Evolutionary conservation across 2,329 filamentous ascomycete species (phyloP).

Genomic region (Dactylellina leptospora): DNA sequence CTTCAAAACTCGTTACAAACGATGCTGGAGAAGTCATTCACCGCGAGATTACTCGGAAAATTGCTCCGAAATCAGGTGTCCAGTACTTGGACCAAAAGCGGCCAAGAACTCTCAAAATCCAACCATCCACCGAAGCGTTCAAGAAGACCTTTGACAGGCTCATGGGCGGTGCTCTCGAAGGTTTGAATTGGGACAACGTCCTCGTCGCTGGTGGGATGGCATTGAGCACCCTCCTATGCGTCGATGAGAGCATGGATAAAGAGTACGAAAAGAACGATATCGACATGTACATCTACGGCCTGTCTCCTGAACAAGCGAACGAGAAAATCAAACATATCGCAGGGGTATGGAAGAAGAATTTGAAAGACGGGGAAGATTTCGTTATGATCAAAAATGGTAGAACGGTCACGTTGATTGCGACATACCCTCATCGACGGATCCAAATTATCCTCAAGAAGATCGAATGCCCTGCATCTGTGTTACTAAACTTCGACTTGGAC

Average conservation of each 20-base stretch:
- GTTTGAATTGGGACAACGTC: conserved; percentile 58
- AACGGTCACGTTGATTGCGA: conserved; percentile 56
- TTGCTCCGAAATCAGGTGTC: conserved; percentile 50
- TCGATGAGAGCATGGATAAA: conserved; percentile 52
- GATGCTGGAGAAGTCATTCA: conserved; percentile 26
- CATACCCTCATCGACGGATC: conserved; percentile 57
- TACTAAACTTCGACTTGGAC: conserved; percentile 58
- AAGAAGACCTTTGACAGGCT: conserved; percentile 56
- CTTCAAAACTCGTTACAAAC: conserved; percentile 32
- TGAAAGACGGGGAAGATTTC: conserved; percentile 37
- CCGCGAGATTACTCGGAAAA: conserved; percentile 46
- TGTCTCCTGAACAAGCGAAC: conserved; percentile 56
- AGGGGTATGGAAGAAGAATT: conserved; percentile 56
- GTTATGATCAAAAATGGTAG: conserved; percentile 57
- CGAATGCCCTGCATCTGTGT: conserved; percentile 54
- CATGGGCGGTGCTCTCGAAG: conserved; percentile 55
- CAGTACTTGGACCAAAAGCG: conserved; percentile 56
- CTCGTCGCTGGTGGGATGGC: conserved; percentile 57
- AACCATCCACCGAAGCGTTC: conserved; percentile 54
- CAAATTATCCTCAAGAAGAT: conserved; percentile 57
- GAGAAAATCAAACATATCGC: conserved; percentile 57
- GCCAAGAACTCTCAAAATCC: conserved; percentile 53
- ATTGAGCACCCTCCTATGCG: conserved; percentile 57
- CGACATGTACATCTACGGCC: conserved; percentile 58
- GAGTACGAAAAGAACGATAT: conserved; percentile 55